Percentiles rank a stretch among this genome's conserved stretches.
phyloP scores from a whole-genome alignment of 2,329 filamentous ascomycete genomes.

The Neurospora crassa region DNA sequence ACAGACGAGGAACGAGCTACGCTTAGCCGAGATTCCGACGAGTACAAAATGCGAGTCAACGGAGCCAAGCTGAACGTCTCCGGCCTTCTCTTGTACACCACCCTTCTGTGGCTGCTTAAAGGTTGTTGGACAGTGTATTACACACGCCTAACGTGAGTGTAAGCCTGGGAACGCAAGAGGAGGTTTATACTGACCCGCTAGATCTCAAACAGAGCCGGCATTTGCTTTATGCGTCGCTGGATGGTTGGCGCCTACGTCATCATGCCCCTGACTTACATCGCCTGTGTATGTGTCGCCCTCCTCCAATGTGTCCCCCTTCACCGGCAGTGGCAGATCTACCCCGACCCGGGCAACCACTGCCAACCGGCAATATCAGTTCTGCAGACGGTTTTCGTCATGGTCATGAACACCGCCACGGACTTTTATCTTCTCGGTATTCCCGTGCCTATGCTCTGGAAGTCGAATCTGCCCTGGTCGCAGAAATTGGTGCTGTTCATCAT shows the following conservation, averaged over 20 bases:
- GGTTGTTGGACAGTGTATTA: constrained; percentile 43
- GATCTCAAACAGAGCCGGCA: constrained; percentile 24
- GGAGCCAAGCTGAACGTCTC: constrained; percentile 44
- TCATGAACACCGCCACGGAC: constrained; percentile 31
- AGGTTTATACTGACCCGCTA: constrained; percentile 3
- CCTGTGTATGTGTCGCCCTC: constrained; percentile 33
- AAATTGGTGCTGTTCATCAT: constrained; percentile 44
- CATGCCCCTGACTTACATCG: constrained; percentile 33
- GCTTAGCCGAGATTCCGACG: constrained; percentile 30
- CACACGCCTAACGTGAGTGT: constrained; percentile 34
- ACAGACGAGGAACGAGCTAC: constrained; percentile 33
- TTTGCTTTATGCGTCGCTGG: constrained; percentile 27
- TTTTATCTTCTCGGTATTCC: constrained; percentile 31
- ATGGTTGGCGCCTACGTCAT: constrained; percentile 32
- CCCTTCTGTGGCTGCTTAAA: constrained; percentile 43
- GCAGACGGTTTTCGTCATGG: constrained; percentile 28
- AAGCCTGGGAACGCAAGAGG: background rate
- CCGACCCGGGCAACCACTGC: constrained; percentile 36
- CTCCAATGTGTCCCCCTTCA: constrained; percentile 33
- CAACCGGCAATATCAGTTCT: constrained; percentile 29
- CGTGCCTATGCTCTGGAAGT: constrained; percentile 42
- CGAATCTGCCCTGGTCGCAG: constrained; percentile 36
- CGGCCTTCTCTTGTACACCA: constrained; percentile 41
- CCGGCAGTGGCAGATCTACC: constrained; percentile 41
- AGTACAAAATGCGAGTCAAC: constrained; percentile 32